A percentile compares a stretch with the other conserved stretches of the same genome.
These are phyloP conservation scores for Aureobasidium lini DNA, from an alignment of 2,329 filamentous ascomycete species.

Conservation along the genomic window DNA sequence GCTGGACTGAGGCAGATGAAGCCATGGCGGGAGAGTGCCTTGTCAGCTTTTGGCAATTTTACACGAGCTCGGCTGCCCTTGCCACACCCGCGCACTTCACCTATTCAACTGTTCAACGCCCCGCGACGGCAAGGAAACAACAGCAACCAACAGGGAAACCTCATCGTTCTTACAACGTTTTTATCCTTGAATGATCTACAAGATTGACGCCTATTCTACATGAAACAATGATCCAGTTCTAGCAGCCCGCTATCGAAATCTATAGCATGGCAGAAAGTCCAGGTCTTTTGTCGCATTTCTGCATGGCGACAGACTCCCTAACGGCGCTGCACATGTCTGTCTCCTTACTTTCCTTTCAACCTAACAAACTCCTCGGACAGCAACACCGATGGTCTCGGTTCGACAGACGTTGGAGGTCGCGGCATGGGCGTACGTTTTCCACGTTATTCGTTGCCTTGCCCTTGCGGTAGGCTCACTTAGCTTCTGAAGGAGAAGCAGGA, in stretches of 20 bases:
- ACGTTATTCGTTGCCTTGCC: neutral
- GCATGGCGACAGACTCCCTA: neutral
- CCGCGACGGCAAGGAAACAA: neutral
- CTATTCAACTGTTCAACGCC: neutral
- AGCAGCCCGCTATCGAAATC: neutral
- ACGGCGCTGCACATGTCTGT: neutral
- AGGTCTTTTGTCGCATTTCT: neutral
- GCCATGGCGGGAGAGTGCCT: too few species aligned
- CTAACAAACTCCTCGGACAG: neutral
- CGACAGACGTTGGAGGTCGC: neutral
- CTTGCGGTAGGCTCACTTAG: neutral
- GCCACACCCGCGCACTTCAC: neutral
- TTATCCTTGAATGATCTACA: neutral
- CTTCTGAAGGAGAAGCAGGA: neutral
- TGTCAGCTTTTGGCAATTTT: neutral
- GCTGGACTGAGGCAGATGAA: too few species aligned
- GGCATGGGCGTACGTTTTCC: neutral
- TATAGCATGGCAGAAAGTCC: neutral
- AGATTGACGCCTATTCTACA: neutral
- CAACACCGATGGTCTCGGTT: neutral
- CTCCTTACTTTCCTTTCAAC: neutral
- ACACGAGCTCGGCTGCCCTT: conserved; percentile 3
- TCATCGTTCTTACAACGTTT: neutral
- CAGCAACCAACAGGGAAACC: neutral
- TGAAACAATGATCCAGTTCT: neutral